Evolutionary conservation across 2,329 filamentous ascomycete genomes (phyloP).

Genomic region (Amesomyces nigricolor): DNA sequence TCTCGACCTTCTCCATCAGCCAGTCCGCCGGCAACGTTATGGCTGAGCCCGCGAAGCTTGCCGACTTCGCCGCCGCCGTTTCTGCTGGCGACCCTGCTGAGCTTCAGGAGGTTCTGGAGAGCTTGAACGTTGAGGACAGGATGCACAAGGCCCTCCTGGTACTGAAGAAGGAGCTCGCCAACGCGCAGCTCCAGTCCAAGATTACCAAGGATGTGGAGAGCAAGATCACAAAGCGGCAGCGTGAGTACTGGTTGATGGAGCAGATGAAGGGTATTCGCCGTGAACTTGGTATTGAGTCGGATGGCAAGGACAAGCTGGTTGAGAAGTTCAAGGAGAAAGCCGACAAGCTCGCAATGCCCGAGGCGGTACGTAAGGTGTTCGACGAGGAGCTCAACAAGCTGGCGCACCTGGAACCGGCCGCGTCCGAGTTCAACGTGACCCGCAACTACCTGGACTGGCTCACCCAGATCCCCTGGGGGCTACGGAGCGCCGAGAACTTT

Average conservation of each 20-base stretch:
- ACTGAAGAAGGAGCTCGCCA: conserved; percentile 97
- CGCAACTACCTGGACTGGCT: conserved; percentile 98
- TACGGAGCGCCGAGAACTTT: conserved; percentile 93
- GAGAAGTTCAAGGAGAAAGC: conserved; percentile 98
- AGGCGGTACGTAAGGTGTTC: conserved; percentile 93
- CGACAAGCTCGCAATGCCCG: conserved; percentile 89
- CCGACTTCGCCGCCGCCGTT: conserved; percentile 94
- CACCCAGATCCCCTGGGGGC: conserved; percentile 96
- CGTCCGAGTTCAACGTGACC: conserved; percentile 97
- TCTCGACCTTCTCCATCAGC: conserved; percentile 93
- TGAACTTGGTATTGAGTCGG: conserved; percentile 92
- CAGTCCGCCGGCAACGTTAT: conserved; percentile 92
- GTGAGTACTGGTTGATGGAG: conserved; percentile 98
- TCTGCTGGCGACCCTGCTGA: conserved; percentile 90
- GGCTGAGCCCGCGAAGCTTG: conserved; percentile 88
- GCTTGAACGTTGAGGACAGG: conserved; percentile 85
- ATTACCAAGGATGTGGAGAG: conserved; percentile 96
- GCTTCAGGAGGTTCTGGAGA: conserved; percentile 83
- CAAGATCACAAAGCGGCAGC: conserved; percentile 94
- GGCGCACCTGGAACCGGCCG: conserved; percentile 87
- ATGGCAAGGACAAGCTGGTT: conserved; percentile 96
- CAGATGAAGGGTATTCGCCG: conserved; percentile 98
- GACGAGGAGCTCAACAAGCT: conserved; percentile 98
- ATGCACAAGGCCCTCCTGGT: conserved; percentile 88
- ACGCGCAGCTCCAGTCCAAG: conserved; percentile 92